Evolutionary conservation across 306 rosid genomes (phyloP).

Genomic region (Cicer bijugum): DNA sequence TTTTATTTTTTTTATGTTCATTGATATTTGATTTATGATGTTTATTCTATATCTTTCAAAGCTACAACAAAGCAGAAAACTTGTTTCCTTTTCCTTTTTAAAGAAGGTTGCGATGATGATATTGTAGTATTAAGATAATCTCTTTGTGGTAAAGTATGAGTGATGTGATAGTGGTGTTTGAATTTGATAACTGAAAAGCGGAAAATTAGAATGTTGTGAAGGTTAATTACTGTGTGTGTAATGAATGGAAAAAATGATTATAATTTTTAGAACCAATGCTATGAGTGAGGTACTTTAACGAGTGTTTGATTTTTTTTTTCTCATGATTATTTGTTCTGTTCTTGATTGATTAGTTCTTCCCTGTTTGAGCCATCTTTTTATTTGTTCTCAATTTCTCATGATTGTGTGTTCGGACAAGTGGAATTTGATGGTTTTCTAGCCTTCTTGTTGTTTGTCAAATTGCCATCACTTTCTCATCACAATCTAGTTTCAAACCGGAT

Average conservation of each 20-base stretch:
- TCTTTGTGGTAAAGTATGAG: neutral
- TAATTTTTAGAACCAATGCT: conserved; percentile 3
- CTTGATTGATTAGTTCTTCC: conserved; percentile 28
- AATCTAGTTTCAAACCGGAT: too few relatives aligned
- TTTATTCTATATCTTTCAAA: neutral
- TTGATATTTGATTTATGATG: neutral
- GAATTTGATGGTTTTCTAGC: conserved; percentile 24
- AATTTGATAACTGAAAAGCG: conserved; percentile 22
- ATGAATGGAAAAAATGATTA: conserved; percentile 14
- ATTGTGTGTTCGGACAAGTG: conserved; percentile 1
- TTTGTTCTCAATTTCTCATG: neutral
- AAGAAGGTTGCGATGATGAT: conserved; percentile 9
- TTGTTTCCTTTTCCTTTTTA: neutral
- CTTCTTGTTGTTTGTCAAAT: conserved; percentile 9
- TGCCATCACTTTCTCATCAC: neutral
- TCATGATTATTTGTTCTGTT: conserved; percentile 25
- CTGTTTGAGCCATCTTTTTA: conserved; percentile 7
- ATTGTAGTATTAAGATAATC: conserved; percentile 14
- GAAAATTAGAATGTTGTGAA: conserved; percentile 7
- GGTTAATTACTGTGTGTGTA: conserved; percentile 7
- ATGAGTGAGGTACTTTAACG: conserved; percentile 24
- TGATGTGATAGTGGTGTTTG: conserved; percentile 16
- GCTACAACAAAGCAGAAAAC: neutral
- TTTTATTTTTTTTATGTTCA: neutral
- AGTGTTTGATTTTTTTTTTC: neutral